Evolutionary conservation across 2,329 filamentous ascomycete genomes (phyloP).

Genomic region (Xylaria sp.): DNA sequence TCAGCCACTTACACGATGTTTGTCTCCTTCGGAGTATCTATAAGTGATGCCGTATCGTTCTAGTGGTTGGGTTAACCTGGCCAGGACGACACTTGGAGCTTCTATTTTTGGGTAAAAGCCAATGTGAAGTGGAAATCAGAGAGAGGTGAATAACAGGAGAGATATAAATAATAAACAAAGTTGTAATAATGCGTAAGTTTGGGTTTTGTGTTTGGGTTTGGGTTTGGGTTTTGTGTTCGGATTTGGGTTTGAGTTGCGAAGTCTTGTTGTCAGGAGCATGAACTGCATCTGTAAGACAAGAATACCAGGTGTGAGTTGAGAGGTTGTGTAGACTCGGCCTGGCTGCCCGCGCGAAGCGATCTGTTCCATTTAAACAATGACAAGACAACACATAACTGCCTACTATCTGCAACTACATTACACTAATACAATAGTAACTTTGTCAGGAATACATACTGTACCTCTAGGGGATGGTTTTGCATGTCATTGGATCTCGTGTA

Average conservation of each 20-base stretch:
- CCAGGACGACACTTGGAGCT: background rate
- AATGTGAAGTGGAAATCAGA: background rate
- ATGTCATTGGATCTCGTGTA: constrained; percentile 32
- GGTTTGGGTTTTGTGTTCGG: background rate
- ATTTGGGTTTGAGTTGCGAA: constrained; percentile 16
- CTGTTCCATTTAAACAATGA: constrained; percentile 28
- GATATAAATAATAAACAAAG: background rate
- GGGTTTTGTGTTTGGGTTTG: too few relatives aligned
- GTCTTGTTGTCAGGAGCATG: constrained; percentile 8
- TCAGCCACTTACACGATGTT: background rate
- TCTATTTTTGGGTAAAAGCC: background rate
- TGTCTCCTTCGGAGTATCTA: background rate
- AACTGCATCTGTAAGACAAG: constrained; percentile 10
- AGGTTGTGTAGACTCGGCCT: background rate
- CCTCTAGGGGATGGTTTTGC: constrained; percentile 12
- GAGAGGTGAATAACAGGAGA: background rate
- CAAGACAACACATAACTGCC: constrained; percentile 7
- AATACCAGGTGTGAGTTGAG: background rate
- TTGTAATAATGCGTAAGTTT: background rate
- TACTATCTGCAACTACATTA: background rate
- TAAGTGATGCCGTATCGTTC: background rate
- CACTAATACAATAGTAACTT: constrained; percentile 13
- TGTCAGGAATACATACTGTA: constrained; percentile 1
- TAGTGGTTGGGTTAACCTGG: background rate
- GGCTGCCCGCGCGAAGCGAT: constrained; percentile 30